phyloP scores from a whole-genome alignment of 441 rosid genomes.

The Populus hybrid region DNA sequence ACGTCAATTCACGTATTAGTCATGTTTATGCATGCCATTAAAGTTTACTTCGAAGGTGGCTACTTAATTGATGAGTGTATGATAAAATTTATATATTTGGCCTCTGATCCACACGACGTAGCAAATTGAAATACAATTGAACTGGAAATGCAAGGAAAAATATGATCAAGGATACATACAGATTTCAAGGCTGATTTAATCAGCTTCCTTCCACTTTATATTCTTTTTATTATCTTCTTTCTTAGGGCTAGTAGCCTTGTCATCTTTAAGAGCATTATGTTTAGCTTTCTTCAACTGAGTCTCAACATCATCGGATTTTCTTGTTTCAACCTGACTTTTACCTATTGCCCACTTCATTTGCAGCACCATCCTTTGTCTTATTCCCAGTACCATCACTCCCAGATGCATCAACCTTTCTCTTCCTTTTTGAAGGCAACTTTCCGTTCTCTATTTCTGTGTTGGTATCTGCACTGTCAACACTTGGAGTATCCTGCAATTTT shows the following conservation, averaged over 20 bases:
- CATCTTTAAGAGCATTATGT: constrained; percentile 12
- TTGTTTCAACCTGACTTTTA: constrained; percentile 35
- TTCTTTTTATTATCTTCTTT: constrained; percentile 40
- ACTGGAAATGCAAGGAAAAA: not conserved
- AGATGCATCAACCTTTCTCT: constrained; percentile 54
- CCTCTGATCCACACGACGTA: not conserved
- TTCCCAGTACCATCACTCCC: constrained; percentile 16
- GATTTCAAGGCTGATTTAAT: constrained; percentile 60
- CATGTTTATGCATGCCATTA: not conserved
- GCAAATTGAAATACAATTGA: not conserved
- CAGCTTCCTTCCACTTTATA: constrained; percentile 82
- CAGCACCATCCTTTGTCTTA: constrained; percentile 5
- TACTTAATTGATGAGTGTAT: not conserved
- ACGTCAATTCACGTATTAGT: not conserved
- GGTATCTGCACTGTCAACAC: constrained; percentile 13
- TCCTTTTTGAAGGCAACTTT: constrained; percentile 36
- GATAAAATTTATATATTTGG: not conserved
- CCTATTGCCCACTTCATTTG: constrained; percentile 32
- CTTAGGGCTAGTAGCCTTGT: constrained; percentile 12
- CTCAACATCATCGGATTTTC: constrained; percentile 16
- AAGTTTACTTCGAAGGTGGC: not conserved
- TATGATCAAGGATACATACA: constrained; percentile 38
- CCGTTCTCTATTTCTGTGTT: constrained; percentile 32
- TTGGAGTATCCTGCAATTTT: constrained; percentile 29
- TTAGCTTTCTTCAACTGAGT: constrained; percentile 43